A percentile compares a stretch with the other conserved stretches of the same genome.
Conservation (phyloP, 495 filamentous ascomycete species). For the Margaritispora aquatica region DNA sequence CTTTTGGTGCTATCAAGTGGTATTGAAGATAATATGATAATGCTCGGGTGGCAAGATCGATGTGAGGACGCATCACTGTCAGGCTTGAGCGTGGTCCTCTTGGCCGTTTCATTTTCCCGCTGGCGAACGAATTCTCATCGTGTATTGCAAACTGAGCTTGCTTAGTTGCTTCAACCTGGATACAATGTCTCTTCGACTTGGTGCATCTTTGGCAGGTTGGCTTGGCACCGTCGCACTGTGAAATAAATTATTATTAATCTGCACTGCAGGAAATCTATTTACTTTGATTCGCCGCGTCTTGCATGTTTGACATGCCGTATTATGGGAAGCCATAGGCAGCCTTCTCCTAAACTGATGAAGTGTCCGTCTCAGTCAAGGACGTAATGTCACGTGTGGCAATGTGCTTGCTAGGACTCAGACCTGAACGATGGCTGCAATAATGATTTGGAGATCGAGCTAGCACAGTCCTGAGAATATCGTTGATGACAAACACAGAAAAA, state of each 20-base stretch:
- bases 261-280: not conserved
- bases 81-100: slow-evolving; percentile 28
- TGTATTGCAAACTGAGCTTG: slow-evolving; percentile 18
- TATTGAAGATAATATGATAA: slow-evolving; percentile 21
- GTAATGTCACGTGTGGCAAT: not conserved
- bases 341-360: not conserved
- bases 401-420: not conserved
- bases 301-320: slow-evolving; percentile 19
- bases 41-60: slow-evolving; percentile 20
- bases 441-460: not conserved
- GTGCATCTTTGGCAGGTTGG: slow-evolving; percentile 24
- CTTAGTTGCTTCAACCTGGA: not conserved
- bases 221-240: slow-evolving; percentile 24
- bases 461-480: not conserved
- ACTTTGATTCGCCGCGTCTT: slow-evolving; percentile 25
- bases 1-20: slow-evolving; percentile 12
- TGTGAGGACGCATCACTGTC: slow-evolving; percentile 11
- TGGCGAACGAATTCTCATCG: slow-evolving; percentile 27
- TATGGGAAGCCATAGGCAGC: slow-evolving; percentile 12
- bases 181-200: slow-evolving; percentile 21
- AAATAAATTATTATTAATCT: not conserved
- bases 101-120: slow-evolving; percentile 25
- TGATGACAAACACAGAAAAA: too few relatives aligned
- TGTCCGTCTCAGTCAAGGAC: not conserved
- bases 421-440: not conserved